phyloP scores from a whole-genome alignment of 2,329 filamentous ascomycete genomes.

The Pleomassaria siparia region DNA sequence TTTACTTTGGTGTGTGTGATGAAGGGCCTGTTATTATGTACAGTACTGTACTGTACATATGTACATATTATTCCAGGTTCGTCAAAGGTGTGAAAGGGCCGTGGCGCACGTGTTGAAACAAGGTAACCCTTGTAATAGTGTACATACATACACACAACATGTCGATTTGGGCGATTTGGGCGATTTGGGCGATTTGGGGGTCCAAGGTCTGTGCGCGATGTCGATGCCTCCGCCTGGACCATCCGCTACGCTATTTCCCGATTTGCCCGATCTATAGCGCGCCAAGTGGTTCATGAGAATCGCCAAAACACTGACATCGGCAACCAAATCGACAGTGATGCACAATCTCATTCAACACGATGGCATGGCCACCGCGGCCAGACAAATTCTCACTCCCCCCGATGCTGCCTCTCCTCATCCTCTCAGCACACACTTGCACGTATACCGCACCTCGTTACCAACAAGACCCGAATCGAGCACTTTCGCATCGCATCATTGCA shows the following conservation, averaged over 20 bases:
- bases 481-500: not conserved
- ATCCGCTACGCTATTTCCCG: not conserved
- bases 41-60: no score
- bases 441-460: not conserved
- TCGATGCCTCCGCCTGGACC: not conserved
- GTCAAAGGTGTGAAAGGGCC: not conserved
- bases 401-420: not conserved
- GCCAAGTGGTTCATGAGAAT: not conserved
- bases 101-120: no score
- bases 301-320: not conserved
- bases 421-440: not conserved
- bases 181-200: no score
- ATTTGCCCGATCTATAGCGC: not conserved
- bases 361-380: not conserved
- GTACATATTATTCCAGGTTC: not conserved
- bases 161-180: no score
- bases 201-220: no score
- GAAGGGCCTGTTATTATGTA: no score
- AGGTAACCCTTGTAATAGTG: no score
- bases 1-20: no score
- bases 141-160: no score
- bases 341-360: conserved; percentile 1
- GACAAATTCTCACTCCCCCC: not conserved
- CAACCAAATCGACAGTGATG: not conserved
- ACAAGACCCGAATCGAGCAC: not conserved